Base-by-base conservation (phyloP, 768 basidiomycete genomes). In the Coprinopsis sp. region DNA sequence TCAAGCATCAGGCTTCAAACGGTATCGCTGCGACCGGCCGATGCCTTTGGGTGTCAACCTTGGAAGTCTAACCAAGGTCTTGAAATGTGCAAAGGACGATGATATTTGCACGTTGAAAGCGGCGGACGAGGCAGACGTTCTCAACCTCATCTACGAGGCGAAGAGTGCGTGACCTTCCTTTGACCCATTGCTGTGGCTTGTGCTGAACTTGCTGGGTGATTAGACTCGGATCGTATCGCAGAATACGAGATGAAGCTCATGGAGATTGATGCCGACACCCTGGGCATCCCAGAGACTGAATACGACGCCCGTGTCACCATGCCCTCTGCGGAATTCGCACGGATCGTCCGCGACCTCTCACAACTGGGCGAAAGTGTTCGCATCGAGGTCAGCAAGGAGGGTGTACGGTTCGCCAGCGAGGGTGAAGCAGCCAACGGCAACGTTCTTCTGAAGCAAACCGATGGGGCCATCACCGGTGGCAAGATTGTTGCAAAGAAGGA, bases 221-320 rank as follows among this genome's bases (percentile, higher is more conserved):
- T 54, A 96, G 94, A 83, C 66, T 79, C 84, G 3, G 95, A 96
- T 64, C 83, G 96, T 52, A 85, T 98, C 44, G 92, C 93, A 21
- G 91, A 97, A 63, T 99, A 99, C 69, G 93, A 96, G 57, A 91
- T 99, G 87, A 98, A 98, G 65, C 81, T 98, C 44, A 97, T 99
- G 95, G 95, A 98, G 59, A 99, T 99, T 60, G 95, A 99, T 64
- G 74, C 90, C 19, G 96, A 99, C 67, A 84, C 81, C 36, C 85
- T 98, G 42, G 86, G 87, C 38, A 98, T 98, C 59, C 96, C 96
- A 13, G 94, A 97, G 53, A 99, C 96, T 2, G 87, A 94, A 40
- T 99, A 98, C 66, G 95, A 98, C 58, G 91, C 91, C 3, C 84
- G 87, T 46, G 83, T 98, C 38, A 83, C 84, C 16, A 83, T 99